A percentile compares a stretch with the other conserved stretches of the same genome.
Conservation (phyloP, 2,329 filamentous ascomycete species). For the Dichotomopilus funicola region DNA sequence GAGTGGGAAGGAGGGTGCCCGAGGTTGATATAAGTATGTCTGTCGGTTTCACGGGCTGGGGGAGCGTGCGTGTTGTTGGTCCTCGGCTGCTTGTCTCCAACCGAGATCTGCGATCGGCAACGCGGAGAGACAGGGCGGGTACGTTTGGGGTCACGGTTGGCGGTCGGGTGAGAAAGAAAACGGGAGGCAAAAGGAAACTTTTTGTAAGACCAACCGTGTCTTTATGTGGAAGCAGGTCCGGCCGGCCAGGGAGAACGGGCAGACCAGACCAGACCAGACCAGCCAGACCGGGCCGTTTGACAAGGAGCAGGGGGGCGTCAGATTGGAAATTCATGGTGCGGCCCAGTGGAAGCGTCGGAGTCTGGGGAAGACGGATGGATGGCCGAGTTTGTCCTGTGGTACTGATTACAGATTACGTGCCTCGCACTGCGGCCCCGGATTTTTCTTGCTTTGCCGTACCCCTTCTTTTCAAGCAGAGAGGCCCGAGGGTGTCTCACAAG, state of each 20-base stretch:
- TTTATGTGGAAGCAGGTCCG: slow-evolving; percentile 19
- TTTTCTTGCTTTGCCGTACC: slow-evolving; percentile 8
- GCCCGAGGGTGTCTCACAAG: slow-evolving; percentile 12
- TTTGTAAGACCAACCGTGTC: slow-evolving; percentile 16
- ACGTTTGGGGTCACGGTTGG: not conserved
- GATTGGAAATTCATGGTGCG: slow-evolving; percentile 17
- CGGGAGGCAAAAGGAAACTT: slow-evolving; percentile 4
- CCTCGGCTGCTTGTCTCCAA: slow-evolving; percentile 6
- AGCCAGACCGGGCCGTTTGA: slow-evolving; percentile 10
- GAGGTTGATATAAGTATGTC: slow-evolving; percentile 15
- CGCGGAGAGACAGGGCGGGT: slow-evolving; percentile 8
- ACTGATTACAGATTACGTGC: not conserved
- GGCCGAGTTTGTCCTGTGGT: not conserved
- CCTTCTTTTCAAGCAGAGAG: slow-evolving; percentile 2
- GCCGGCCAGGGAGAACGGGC: slow-evolving; percentile 15
- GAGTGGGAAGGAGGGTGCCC: not conserved
- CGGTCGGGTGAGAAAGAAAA: slow-evolving; percentile 15
- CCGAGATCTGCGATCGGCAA: slow-evolving; percentile 8
- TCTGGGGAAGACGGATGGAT: slow-evolving; percentile 21
- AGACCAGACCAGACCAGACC: slow-evolving; percentile 13
- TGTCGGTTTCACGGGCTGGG: slow-evolving; percentile 3
- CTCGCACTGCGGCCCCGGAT: slow-evolving; percentile 13
- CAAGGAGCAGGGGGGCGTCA: slow-evolving; percentile 13
- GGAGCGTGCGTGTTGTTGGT: not conserved
- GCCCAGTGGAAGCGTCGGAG: slow-evolving; percentile 14